Conservation (phyloP, 345 rosid genomes). For the Rhodomyrtus tomentosa region DNA sequence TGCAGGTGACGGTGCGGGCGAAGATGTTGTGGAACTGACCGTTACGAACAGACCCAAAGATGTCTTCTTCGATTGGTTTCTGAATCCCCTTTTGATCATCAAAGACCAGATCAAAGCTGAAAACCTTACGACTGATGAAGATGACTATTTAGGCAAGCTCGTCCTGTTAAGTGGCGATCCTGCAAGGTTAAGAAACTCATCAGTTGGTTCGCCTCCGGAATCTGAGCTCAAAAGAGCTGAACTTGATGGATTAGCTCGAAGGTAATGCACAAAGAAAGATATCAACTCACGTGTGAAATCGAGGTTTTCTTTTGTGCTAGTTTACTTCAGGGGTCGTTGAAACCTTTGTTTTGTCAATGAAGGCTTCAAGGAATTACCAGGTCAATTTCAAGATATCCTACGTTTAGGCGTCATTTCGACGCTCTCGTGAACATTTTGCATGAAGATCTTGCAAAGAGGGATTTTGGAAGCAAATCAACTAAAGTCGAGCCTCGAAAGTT, state of each 20-base stretch:
- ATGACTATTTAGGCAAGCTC: slow-evolving; percentile 62
- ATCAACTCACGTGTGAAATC: not conserved
- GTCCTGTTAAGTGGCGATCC: slow-evolving; percentile 61
- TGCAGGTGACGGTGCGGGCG: not conserved
- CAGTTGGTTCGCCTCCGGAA: slow-evolving; percentile 38
- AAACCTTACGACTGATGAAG: slow-evolving; percentile 57
- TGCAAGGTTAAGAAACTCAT: slow-evolving; percentile 37
- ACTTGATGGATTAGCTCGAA: slow-evolving; percentile 85
- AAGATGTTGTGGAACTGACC: slow-evolving; percentile 54
- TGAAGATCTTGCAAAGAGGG: slow-evolving; percentile 50
- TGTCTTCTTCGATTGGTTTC: slow-evolving; percentile 79
- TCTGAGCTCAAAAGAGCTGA: slow-evolving; percentile 76
- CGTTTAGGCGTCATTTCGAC: slow-evolving; percentile 57
- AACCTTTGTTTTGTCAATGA: not conserved
- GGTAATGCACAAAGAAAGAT: slow-evolving; percentile 23
- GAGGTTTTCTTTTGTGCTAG: not conserved
- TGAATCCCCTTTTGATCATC: slow-evolving; percentile 72
- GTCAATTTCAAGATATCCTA: slow-evolving; percentile 84
- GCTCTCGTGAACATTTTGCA: slow-evolving; percentile 43
- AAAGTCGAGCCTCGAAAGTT: slow-evolving; percentile 15
- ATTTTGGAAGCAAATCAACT: slow-evolving; percentile 5
- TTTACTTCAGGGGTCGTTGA: not conserved
- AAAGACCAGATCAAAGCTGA: slow-evolving; percentile 85
- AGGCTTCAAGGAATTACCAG: slow-evolving; percentile 86
- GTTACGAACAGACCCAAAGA: slow-evolving; percentile 73